Percentiles rank a stretch among this genome's conserved stretches.
These are phyloP conservation scores for Aspergillus ostianus DNA, from an alignment of 495 filamentous ascomycete species.

Conservation along the genomic window DNA sequence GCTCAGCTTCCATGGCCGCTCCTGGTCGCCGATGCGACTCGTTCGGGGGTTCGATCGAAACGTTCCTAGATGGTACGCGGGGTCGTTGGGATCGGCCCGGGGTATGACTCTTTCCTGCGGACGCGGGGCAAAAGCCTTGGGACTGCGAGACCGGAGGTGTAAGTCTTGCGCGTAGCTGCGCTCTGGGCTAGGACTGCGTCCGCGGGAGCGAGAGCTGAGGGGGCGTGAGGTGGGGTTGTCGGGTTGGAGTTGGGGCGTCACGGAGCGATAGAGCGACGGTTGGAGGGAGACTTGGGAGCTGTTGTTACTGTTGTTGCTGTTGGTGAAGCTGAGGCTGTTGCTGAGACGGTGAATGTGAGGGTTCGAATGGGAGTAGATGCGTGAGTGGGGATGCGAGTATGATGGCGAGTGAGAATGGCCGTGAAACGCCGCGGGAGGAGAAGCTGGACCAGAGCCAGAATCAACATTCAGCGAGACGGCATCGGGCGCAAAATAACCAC, in stretches of 20 bases:
- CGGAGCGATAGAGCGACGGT: neutral
- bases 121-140: conserved; percentile 20
- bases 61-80: conserved; percentile 25
- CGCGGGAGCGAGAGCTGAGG: conserved; percentile 17
- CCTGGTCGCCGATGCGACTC: conserved; percentile 30
- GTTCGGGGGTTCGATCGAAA: conserved; percentile 25
- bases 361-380: neutral
- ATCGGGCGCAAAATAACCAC: conserved; percentile 35
- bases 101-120: conserved; percentile 18
- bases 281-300: neutral
- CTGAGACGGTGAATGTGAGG: conserved; percentile 3
- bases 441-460: neutral
- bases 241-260: conserved; percentile 6
- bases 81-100: conserved; percentile 25
- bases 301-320: neutral
- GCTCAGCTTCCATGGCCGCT: conserved; percentile 29
- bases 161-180: conserved; percentile 25
- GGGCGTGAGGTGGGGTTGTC: conserved; percentile 10
- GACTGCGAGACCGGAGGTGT: conserved; percentile 28
- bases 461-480: conserved; percentile 9
- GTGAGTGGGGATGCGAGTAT: conserved; percentile 2
- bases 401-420: neutral
- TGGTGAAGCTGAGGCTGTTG: neutral
- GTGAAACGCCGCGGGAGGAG: neutral
- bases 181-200: conserved; percentile 13